Conservation (phyloP, 306 rosid species). For the Carpinus fangiana region DNA sequence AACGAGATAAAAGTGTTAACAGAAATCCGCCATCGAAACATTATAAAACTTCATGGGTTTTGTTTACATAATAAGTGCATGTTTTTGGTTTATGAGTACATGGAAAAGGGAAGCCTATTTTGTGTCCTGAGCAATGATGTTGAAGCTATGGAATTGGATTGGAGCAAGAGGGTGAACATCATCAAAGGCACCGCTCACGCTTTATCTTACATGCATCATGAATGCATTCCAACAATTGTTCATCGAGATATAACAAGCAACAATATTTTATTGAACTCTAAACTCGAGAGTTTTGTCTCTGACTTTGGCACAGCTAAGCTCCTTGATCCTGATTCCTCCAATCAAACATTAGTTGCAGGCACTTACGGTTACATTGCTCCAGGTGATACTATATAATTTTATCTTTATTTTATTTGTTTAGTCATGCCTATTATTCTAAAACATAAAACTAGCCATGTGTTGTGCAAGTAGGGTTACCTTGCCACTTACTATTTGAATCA, state of each 20-base stretch:
- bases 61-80: conserved; percentile 20
- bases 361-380: conserved; percentile 22
- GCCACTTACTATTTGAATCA: not conserved
- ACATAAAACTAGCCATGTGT: not conserved
- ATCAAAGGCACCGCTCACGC: conserved; percentile 16
- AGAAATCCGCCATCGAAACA: conserved; percentile 7
- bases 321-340: conserved; percentile 21
- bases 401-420: not conserved
- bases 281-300: conserved; percentile 1
- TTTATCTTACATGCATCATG: conserved; percentile 27
- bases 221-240: conserved; percentile 12
- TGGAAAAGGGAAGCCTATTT: conserved; percentile 28
- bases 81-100: conserved; percentile 29
- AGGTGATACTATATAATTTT: not conserved
- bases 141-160: conserved; percentile 18
- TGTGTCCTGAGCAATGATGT: not conserved
- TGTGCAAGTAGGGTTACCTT: not conserved
- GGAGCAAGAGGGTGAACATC: conserved; percentile 19
- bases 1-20: conserved; percentile 21
- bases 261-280: conserved; percentile 18
- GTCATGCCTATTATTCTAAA: not conserved
- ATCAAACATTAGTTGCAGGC: conserved; percentile 6
- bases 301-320: conserved; percentile 18
- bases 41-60: conserved; percentile 23
- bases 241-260: conserved; percentile 19